Evolutionary conservation across 352 stramenopile species (phyloP), one percentile per base, ranked within the genome.

Genomic region (Phytophthora cryptogea): DNA sequence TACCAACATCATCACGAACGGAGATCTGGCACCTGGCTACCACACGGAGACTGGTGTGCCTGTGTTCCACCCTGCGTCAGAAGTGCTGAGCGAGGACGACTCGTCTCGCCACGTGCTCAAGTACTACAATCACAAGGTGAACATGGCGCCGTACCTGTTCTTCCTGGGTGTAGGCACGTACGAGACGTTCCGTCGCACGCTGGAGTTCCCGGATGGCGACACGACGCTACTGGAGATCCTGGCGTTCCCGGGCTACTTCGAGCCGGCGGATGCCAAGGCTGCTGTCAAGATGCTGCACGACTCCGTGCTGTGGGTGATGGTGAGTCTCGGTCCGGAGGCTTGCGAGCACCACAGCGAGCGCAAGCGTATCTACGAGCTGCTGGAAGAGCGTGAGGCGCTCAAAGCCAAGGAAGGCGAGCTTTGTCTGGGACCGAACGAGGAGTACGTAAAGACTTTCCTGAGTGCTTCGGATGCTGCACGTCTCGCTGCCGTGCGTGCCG

Each of bases 101-200:
- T 36, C 72, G 39, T 75, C 68, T 40, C 78, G 82, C 44, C 82
- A 91, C 52, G 82, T 70, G 27, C 68, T 91, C 53, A 91, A 89
- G 68, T 91, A 89, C 68, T 72, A 86, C 70, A 91, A 91, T 64
- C 82, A 91, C 69, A 89, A 72, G 63, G 78, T 90, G n/a, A 90
- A 89, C 69, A 92, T 92, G 82, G 82, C 82, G 27, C 82, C 82
- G 54, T 92, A 92, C 59, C 56, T 92, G 43, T 92, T 92, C 49
- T 92, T 92, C 71, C 54, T 92, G 3, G 80, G 82, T 26, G 80
- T 89, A n/a, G 82, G 82, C 47, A 78, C 79, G 49, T 92, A 90
- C 70, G 80, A 88, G 62, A 90, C 80, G 39, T 92, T 81, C 62
- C 76, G 80, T 39, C 74, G 79, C 35, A 87, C 74, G 16, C 69